Base-by-base conservation (phyloP, 2,329 filamentous ascomycete species). In the Neopestalotiopsis clavispora region DNA sequence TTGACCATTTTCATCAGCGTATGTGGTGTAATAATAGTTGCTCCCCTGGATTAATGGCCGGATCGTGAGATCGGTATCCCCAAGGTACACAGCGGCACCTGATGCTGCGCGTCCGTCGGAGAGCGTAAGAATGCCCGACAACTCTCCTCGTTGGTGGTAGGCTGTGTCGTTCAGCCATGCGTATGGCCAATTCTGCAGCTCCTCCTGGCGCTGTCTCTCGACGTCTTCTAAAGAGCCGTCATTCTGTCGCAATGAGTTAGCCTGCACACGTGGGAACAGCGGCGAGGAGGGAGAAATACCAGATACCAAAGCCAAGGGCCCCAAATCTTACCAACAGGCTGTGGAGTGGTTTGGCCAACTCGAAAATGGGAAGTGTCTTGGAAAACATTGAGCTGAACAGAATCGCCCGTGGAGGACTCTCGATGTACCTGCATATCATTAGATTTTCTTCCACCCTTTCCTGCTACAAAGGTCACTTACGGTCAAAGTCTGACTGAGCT, bases 331-430 rank as follows among this genome's bases (percentile, higher is more conserved):
- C 78, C 80, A 12, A 79, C 73, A 40, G 78, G 71, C 69, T 80
- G 79, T 1, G 73, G 75, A 59, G 82, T 80, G 28, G 71, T 74
- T 57, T 77, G 76, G 1, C 73, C 76, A 1, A 78, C 80, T 70
- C 78, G 77, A 72, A 84, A 84, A 71, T 85, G 83, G 0, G 68
- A 69, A 3, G 85, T 86, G 40, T 85, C 85, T 70, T 87, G 85
- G 49, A 87, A 79, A 80, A 87, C 85, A 74, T 87, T 87, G 42
- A 87, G 76, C 69, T 86, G 83, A 1, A 87, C 85, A 0, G 80
- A 80, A 69, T 87, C 85, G 4, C 85, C 85, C 0, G 84, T 86
- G 3, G 77, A 71, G 7, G 80, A 84, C 71, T 87, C 85, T 7
- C 85, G 82, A 68, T 87, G 85, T 3, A 86, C 69, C 72, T 72